Evolutionary conservation across 768 basidiomycete species (phyloP).

Genomic region (Phanerochaete carnosa): DNA sequence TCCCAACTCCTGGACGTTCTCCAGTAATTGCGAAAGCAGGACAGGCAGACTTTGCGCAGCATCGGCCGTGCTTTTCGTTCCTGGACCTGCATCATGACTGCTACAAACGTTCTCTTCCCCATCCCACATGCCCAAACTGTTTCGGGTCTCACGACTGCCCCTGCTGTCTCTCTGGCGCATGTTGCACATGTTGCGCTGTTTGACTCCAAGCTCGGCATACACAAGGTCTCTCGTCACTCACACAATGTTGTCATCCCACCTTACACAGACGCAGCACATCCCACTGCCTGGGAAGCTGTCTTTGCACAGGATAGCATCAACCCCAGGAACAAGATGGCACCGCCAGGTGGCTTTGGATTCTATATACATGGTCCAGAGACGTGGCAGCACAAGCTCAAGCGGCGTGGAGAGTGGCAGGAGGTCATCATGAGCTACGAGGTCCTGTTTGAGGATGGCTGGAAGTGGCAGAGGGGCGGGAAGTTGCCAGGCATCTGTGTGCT

Average conservation of each 20-base stretch:
- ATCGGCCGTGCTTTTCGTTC: too few species aligned
- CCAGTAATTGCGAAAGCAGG: too few species aligned
- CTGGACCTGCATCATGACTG: background rate
- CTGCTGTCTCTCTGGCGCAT: slow-evolving; percentile 14
- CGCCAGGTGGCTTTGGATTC: slow-evolving; percentile 68
- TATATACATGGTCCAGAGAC: slow-evolving; percentile 56
- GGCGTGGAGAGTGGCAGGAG: slow-evolving; percentile 41
- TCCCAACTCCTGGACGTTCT: too few species aligned
- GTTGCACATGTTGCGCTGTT: slow-evolving; percentile 29
- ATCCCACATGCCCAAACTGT: slow-evolving; percentile 1
- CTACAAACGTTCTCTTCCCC: slow-evolving; percentile 11
- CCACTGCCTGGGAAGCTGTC: slow-evolving; percentile 55
- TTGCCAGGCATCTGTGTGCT: slow-evolving; percentile 67
- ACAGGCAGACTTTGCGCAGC: too few species aligned
- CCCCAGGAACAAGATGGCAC: slow-evolving; percentile 37
- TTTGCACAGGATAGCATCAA: slow-evolving; percentile 63
- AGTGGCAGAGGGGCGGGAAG: slow-evolving; percentile 75
- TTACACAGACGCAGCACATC: background rate
- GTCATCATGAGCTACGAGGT: slow-evolving; percentile 63
- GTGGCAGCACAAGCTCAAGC: slow-evolving; percentile 34
- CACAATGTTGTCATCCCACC: slow-evolving; percentile 30
- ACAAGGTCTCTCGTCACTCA: slow-evolving; percentile 39
- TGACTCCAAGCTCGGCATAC: slow-evolving; percentile 47
- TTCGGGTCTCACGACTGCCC: slow-evolving; percentile 42
- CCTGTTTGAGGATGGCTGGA: slow-evolving; percentile 60